phyloP scores from a whole-genome alignment of 2,329 filamentous ascomycete genomes.

The Cephalotrichum gorgonifer region DNA sequence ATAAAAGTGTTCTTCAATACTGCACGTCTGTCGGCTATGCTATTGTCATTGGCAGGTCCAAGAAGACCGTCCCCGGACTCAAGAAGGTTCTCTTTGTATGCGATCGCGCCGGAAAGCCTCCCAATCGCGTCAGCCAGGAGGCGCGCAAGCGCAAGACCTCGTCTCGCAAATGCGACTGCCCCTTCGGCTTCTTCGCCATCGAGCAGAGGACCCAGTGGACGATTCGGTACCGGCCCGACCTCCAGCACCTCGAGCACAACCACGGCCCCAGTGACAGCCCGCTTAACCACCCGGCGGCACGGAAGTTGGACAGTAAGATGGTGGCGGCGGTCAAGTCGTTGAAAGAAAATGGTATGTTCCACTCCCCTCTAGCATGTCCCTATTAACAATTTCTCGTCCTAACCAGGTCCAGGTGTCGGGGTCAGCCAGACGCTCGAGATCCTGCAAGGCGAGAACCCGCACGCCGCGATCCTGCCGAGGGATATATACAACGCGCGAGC shows the following conservation, averaged over 20 bases:
- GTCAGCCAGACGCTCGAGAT: constrained; percentile 58
- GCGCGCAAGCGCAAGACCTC: constrained; percentile 56
- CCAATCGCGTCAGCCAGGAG: constrained; percentile 51
- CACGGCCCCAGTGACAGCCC: constrained; percentile 58
- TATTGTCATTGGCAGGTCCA: constrained; percentile 57
- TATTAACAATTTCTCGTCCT: constrained; percentile 12
- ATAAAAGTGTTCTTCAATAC: constrained; percentile 53
- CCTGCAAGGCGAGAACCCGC: constrained; percentile 52
- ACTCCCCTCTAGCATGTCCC: constrained; percentile 3
- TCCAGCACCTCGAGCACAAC: constrained; percentile 48
- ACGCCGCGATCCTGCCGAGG: constrained; percentile 51
- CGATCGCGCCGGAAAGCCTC: constrained; percentile 53
- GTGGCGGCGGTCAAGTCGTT: constrained; percentile 56
- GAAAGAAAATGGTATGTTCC: constrained; percentile 50
- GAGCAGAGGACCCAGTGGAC: constrained; percentile 59
- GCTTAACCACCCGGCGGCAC: constrained; percentile 53
- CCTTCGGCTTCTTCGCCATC: constrained; percentile 60
- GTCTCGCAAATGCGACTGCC: constrained; percentile 58
- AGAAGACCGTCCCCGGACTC: constrained; percentile 55
- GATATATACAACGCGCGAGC: constrained; percentile 60
- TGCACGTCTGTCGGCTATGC: constrained; percentile 59
- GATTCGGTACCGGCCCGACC: constrained; percentile 52
- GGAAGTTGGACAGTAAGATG: constrained; percentile 58
- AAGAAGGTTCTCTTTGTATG: constrained; percentile 61
- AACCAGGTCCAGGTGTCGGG: constrained; percentile 42